phyloP scores from a whole-genome alignment of 345 rosid genomes.

The Chamaenerion angustifolium region DNA sequence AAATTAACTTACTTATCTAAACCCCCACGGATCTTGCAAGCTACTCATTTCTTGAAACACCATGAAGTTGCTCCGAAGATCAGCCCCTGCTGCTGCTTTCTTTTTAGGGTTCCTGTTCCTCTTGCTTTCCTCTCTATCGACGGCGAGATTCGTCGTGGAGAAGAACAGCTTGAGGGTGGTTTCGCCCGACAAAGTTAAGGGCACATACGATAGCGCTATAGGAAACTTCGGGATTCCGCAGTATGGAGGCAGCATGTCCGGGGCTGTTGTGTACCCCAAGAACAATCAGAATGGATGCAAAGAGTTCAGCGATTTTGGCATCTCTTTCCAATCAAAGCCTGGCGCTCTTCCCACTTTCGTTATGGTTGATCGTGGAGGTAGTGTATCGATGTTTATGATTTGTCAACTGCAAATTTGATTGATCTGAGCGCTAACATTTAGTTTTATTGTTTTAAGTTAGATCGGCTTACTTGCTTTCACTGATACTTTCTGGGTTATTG shows the following conservation, averaged over 20 bases:
- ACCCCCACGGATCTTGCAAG: background rate
- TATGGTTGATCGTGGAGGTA: conserved; percentile 94
- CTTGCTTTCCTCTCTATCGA: conserved; percentile 9
- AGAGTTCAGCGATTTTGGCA: conserved; percentile 42
- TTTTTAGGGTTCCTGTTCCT: conserved; percentile 14
- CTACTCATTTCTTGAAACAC: background rate
- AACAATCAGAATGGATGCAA: conserved; percentile 68
- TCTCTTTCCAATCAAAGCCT: conserved; percentile 57
- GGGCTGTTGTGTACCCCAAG: conserved; percentile 55
- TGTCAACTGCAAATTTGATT: background rate
- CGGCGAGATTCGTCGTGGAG: conserved; percentile 81
- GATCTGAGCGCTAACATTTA: background rate
- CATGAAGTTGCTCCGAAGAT: conserved; percentile 16
- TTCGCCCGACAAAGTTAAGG: conserved; percentile 85
- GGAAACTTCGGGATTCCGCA: conserved; percentile 98
- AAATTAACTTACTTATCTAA: background rate
- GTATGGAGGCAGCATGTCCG: conserved; percentile 99
- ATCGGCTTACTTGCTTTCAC: no score
- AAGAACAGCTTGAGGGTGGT: conserved; percentile 81
- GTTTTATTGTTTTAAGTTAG: background rate
- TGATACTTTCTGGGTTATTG: no score
- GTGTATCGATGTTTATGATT: conserved; percentile 1
- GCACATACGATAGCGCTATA: conserved; percentile 77
- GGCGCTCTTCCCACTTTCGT: conserved; percentile 80
- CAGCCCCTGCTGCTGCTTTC: conserved; percentile 1